phyloP scores from a whole-genome alignment of 352 stramenopile genomes.

The Pythium vanterpoolii region DNA sequence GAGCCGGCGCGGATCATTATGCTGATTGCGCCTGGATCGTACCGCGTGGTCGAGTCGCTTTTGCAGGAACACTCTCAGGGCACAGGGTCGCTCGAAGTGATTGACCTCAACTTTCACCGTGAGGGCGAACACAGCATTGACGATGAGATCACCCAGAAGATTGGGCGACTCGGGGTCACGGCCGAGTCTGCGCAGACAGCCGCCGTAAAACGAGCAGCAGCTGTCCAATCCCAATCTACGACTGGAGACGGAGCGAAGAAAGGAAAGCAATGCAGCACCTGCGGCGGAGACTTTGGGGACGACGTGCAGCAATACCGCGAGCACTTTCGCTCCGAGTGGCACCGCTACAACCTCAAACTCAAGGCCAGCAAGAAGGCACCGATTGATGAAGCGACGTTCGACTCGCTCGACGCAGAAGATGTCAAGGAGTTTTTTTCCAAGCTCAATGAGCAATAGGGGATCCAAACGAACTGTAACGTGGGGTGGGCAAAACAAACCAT shows the following conservation, averaged over 20 bases:
- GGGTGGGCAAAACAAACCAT: not conserved
- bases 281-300: slow-evolving; percentile 88
- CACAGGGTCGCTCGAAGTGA: slow-evolving; percentile 84
- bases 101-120: slow-evolving; percentile 91
- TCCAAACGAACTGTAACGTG: not conserved
- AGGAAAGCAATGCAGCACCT: slow-evolving; percentile 87
- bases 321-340: slow-evolving; percentile 96
- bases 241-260: slow-evolving; percentile 36
- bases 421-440: slow-evolving; percentile 64
- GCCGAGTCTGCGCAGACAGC: slow-evolving; percentile 6
- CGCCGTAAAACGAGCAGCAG: not conserved
- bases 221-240: slow-evolving; percentile 2
- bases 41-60: slow-evolving; percentile 69
- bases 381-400: slow-evolving; percentile 70
- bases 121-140: slow-evolving; percentile 91
- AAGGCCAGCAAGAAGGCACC: slow-evolving; percentile 88
- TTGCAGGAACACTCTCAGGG: slow-evolving; percentile 56
- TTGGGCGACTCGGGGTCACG: slow-evolving; percentile 57
- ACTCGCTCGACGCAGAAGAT: slow-evolving; percentile 46
- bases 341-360: slow-evolving; percentile 96
- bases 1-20: slow-evolving; percentile 61
- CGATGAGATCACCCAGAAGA: slow-evolving; percentile 88
- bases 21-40: slow-evolving; percentile 74
- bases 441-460: slow-evolving; percentile 55
- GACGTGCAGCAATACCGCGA: slow-evolving; percentile 83